A percentile compares a stretch with the other conserved stretches of the same genome.
Evolutionary conservation across 805 yeast species (phyloP).

Genomic region (Maudiozyma turicensis): DNA sequence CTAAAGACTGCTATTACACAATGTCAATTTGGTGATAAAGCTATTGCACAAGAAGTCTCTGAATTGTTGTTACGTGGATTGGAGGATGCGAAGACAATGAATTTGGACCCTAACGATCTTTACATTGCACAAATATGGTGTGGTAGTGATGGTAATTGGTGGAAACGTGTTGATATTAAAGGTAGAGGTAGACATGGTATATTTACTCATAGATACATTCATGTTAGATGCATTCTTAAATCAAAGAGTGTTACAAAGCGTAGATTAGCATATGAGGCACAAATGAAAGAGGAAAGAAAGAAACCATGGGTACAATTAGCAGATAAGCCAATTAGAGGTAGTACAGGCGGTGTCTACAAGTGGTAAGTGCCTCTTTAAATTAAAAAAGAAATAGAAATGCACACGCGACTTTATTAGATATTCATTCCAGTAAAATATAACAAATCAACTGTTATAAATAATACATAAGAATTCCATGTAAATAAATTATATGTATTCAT

Average conservation of each 20-base stretch:
- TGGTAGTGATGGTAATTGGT: slow-evolving; percentile 77
- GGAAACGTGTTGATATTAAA: slow-evolving; percentile 64
- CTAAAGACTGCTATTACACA: slow-evolving; percentile 80
- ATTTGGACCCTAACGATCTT: slow-evolving; percentile 49
- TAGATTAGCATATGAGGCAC: slow-evolving; percentile 51
- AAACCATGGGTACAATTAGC: slow-evolving; percentile 46
- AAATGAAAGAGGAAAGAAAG: slow-evolving; percentile 36
- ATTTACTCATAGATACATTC: slow-evolving; percentile 65
- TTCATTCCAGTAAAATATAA: too few relatives aligned
- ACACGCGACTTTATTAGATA: too few relatives aligned
- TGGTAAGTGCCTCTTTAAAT: slow-evolving; percentile 33
- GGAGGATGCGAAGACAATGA: slow-evolving; percentile 53
- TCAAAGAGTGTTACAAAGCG: slow-evolving; percentile 48
- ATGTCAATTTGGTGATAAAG: slow-evolving; percentile 77
- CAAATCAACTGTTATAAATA: too few relatives aligned
- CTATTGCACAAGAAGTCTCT: slow-evolving; percentile 69
- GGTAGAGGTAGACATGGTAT: slow-evolving; percentile 88
- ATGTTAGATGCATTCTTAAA: slow-evolving; percentile 68
- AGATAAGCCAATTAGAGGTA: slow-evolving; percentile 39
- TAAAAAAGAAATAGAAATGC: not conserved
- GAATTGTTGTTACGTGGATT: slow-evolving; percentile 65
- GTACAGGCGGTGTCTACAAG: slow-evolving; percentile 42
- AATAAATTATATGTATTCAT: too few relatives aligned
- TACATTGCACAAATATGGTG: slow-evolving; percentile 81
- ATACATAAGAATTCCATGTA: too few relatives aligned